phyloP scores from a whole-genome alignment of 2,329 filamentous ascomycete genomes.

The Xylaria multiplex region DNA sequence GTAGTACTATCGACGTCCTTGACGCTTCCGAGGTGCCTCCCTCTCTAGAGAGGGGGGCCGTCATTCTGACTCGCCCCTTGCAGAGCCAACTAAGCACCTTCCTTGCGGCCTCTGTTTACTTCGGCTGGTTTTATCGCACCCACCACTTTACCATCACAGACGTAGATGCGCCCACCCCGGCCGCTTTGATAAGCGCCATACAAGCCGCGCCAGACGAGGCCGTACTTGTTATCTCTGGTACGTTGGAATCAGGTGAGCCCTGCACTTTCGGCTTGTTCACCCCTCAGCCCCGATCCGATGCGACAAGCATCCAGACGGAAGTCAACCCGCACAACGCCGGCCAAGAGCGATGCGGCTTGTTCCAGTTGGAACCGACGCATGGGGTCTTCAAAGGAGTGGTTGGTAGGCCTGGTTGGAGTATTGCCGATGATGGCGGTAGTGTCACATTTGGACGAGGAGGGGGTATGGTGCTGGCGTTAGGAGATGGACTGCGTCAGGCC shows the following conservation, averaged over 20 bases:
- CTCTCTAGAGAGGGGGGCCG: background rate
- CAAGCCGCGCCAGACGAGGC: conserved; percentile 7
- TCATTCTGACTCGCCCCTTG: background rate
- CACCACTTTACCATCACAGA: background rate
- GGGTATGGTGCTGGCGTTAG: background rate
- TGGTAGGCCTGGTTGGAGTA: conserved; percentile 7
- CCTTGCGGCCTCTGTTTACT: conserved; percentile 2
- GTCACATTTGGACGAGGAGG: conserved; percentile 13
- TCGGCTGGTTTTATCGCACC: conserved; percentile 13
- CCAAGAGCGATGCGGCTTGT: background rate
- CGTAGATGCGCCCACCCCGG: background rate
- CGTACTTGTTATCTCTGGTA: conserved; percentile 7
- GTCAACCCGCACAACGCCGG: conserved; percentile 2
- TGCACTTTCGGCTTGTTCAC: conserved; percentile 11
- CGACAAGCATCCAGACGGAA: background rate
- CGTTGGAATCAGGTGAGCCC: background rate
- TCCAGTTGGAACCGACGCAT: conserved; percentile 11
- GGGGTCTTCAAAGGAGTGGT: conserved; percentile 12
- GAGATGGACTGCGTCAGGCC: conserved; percentile 7
- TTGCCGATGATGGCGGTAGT: background rate
- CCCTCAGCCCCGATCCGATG: conserved; percentile 7
- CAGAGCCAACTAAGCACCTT: conserved; percentile 16
- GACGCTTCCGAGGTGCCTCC: conserved; percentile 9
- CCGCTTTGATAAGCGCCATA: background rate
- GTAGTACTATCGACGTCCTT: conserved; percentile 4